phyloP scores from a whole-genome alignment of 2,329 filamentous ascomycete species.

The Neoarthrinium moseri region DNA sequence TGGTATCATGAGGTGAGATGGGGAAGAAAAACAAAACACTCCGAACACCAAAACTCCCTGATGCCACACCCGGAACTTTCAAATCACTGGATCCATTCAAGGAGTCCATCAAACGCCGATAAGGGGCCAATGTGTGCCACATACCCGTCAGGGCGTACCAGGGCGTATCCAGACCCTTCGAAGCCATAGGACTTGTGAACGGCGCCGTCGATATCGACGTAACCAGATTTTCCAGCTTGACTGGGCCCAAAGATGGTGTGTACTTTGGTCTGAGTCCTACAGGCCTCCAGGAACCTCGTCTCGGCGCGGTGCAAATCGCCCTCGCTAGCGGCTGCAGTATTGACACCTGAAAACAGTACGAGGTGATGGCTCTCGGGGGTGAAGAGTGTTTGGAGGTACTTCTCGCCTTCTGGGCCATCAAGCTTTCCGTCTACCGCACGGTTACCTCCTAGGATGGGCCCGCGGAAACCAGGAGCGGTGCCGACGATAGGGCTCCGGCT shows the following conservation, averaged over 20 bases:
- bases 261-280: constrained; percentile 1
- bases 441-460: constrained; percentile 43
- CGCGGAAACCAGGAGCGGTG: constrained; percentile 27
- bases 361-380: constrained; percentile 13
- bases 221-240: background rate
- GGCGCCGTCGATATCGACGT: constrained; percentile 19
- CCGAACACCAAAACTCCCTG: too few species aligned
- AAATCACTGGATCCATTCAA: constrained; percentile 8
- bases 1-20: too few species aligned
- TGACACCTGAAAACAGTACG: constrained; percentile 29
- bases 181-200: constrained; percentile 30
- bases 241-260: constrained; percentile 7
- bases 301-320: constrained; percentile 14
- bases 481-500: constrained; percentile 35
- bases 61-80: too few species aligned
- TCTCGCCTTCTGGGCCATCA: background rate
- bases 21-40: too few species aligned
- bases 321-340: constrained; percentile 9
- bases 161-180: constrained; percentile 21
- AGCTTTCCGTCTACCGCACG: constrained; percentile 40
- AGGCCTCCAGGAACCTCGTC: constrained; percentile 10
- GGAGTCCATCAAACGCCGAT: constrained; percentile 20
- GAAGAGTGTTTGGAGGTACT: constrained; percentile 6
- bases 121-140: constrained; percentile 28
- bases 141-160: constrained; percentile 31